A percentile compares a stretch with the other conserved stretches of the same genome.
These are phyloP conservation scores for Trichoderma koningii DNA, from an alignment of 2,329 filamentous ascomycete genomes.

Conservation along the genomic window DNA sequence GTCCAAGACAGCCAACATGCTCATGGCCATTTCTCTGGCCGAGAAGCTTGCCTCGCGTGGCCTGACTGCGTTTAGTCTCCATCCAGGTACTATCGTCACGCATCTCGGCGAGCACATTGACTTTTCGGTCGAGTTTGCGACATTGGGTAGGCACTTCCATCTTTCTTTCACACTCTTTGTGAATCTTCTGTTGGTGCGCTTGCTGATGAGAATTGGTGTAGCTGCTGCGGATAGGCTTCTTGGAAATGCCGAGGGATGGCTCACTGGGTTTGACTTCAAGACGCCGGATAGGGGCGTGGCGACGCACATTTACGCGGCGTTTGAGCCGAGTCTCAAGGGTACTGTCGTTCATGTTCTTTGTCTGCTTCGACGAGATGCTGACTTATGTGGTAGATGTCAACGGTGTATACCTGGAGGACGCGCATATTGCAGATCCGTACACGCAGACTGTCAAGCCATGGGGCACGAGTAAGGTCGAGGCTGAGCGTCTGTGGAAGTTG, in stretches of 20 bases:
- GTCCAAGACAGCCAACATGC: conserved; percentile 19
- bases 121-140: not conserved
- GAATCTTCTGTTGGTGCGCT: not conserved
- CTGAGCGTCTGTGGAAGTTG: conserved; percentile 20
- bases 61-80: conserved; percentile 40
- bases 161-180: not conserved
- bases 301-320: conserved; percentile 18
- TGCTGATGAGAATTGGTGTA: not conserved
- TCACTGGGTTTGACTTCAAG: not conserved
- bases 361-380: not conserved
- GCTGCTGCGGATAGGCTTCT: not conserved
- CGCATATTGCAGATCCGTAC: conserved; percentile 9
- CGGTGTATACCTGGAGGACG: conserved; percentile 11
- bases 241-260: conserved; percentile 15
- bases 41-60: conserved; percentile 38
- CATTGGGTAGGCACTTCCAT: not conserved
- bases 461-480: conserved; percentile 9
- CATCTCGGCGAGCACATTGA: conserved; percentile 34
- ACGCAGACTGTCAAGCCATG: conserved; percentile 16
- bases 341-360: not conserved
- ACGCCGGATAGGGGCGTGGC: not conserved
- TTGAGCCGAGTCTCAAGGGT: conserved; percentile 16
- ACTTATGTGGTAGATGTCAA: not conserved
- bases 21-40: conserved; percentile 35
- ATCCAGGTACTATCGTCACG: conserved; percentile 40